Conservation (phyloP, 192 early-diverging fungal genomes). For the Coemansia sp. region DNA sequence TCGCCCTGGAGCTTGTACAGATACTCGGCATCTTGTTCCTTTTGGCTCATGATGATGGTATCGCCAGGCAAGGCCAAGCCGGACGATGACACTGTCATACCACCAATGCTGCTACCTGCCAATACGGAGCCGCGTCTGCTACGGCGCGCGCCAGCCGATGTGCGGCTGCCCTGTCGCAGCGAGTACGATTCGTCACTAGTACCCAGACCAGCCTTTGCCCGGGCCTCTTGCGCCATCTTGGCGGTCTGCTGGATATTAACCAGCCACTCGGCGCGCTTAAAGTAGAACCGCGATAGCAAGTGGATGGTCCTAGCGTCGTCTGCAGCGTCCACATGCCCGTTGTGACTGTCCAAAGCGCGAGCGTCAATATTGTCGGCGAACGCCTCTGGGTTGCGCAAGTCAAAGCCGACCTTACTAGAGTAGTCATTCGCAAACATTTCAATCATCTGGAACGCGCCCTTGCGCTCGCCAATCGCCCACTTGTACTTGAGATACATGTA, state of each 20-base stretch:
- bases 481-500: constrained; percentile 86
- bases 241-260: constrained; percentile 20
- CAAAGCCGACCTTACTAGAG: constrained; percentile 33
- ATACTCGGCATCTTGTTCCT: constrained; percentile 16
- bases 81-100: neutral
- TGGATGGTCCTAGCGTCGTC: constrained; percentile 40
- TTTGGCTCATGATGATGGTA: neutral
- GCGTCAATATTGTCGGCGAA: constrained; percentile 36
- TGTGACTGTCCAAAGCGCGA: neutral
- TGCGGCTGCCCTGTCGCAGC: neutral
- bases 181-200: neutral
- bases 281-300: constrained; percentile 77
- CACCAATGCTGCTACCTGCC: neutral
- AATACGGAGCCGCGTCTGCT: neutral
- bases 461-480: constrained; percentile 29
- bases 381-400: constrained; percentile 16
- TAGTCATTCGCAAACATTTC: constrained; percentile 78
- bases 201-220: constrained; percentile 9
- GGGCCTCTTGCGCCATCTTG: constrained; percentile 15
- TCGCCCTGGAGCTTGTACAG: constrained; percentile 27
- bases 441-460: constrained; percentile 69
- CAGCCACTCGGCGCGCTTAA: constrained; percentile 95
- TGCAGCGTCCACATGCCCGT: constrained; percentile 2
- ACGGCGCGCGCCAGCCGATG: neutral
- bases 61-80: neutral